A percentile compares a stretch with the other conserved stretches of the same genome.
Conservation (phyloP, 805 yeast genomes). For the Lachancea sp. region DNA sequence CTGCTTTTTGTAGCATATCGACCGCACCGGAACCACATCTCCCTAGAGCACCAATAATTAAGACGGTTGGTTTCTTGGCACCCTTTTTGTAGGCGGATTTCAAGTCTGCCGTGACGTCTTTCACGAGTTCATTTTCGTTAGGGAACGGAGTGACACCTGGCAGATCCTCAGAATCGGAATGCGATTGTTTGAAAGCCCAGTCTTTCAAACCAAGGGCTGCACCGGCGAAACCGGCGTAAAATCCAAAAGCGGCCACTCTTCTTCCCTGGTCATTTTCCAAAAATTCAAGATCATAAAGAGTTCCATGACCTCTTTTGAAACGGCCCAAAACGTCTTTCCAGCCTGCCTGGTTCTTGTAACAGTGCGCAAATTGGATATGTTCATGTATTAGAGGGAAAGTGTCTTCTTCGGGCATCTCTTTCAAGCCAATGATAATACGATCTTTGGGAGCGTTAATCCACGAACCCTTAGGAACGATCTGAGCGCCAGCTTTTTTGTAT, state of each 20-base stretch:
- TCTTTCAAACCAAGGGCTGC: conserved; percentile 93
- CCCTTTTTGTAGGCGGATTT: conserved; percentile 53
- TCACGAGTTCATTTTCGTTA: conserved; percentile 67
- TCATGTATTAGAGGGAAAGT: conserved; percentile 90
- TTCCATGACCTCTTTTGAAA: conserved; percentile 88
- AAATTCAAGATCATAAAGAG: conserved; percentile 88
- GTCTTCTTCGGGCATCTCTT: conserved; percentile 87
- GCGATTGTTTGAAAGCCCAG: conserved; percentile 87
- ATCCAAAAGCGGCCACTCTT: conserved; percentile 99
- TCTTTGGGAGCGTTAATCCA: conserved; percentile 91
- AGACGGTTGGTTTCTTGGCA: conserved; percentile 65
- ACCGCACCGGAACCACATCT: conserved; percentile 98
- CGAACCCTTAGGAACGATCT: conserved; percentile 84
- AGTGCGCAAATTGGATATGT: conserved; percentile 98
- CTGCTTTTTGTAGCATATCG: conserved; percentile 72
- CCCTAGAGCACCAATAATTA: conserved; percentile 95
- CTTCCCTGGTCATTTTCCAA: conserved; percentile 91
- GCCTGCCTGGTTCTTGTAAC: conserved; percentile 95
- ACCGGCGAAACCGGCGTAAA: conserved; percentile 99
- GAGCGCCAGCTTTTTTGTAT: conserved; percentile 75
- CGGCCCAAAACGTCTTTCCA: conserved; percentile 89
- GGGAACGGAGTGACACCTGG: conserved; percentile 79
- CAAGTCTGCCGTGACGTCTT: conserved; percentile 59
- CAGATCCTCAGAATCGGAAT: conserved; percentile 59
- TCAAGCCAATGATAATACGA: conserved; percentile 85